Conservation (phyloP, 2,329 filamentous ascomycete genomes). For the Chaetomiaceae sp. region DNA sequence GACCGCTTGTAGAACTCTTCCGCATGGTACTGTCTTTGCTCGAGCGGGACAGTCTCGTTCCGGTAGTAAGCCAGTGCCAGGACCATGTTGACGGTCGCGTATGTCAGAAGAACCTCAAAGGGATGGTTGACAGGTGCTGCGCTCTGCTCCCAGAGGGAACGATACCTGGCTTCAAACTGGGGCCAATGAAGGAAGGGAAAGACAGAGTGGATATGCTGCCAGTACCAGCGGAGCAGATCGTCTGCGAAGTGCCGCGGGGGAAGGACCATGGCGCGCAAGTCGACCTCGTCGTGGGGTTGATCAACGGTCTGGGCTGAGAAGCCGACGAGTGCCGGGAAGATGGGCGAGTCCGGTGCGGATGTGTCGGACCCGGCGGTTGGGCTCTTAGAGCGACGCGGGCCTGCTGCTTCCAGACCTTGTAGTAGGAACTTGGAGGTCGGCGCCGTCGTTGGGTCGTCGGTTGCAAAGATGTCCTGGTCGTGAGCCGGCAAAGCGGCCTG, state of each 20-base stretch:
- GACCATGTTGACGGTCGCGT: conserved; percentile 30
- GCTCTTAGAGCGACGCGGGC: neutral
- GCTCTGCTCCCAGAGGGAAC: conserved; percentile 10
- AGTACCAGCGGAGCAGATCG: conserved; percentile 17
- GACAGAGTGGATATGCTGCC: conserved; percentile 18
- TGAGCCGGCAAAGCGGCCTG: too few species aligned
- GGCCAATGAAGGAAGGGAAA: conserved; percentile 22
- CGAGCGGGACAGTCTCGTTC: conserved; percentile 10
- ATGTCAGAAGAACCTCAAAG: conserved; percentile 20
- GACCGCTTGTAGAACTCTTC: conserved; percentile 30
- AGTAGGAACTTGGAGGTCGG: conserved; percentile 6
- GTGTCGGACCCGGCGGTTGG: neutral
- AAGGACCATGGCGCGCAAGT: conserved; percentile 9
- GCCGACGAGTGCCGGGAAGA: conserved; percentile 5
- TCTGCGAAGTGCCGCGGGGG: conserved; percentile 14
- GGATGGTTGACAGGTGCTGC: neutral
- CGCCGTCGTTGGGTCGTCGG: neutral
- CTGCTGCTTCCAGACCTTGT: conserved; percentile 6
- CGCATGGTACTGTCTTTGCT: conserved; percentile 16
- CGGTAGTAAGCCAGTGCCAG: conserved; percentile 31
- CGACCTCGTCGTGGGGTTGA: neutral
- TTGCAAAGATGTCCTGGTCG: neutral
- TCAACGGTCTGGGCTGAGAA: conserved; percentile 4
- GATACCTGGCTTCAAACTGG: conserved; percentile 14
- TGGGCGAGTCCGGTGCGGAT: neutral